A percentile compares a stretch with the other conserved stretches of the same genome.
phyloP scores from a whole-genome alignment of 140 eudicot species.

The Ambrosia hybrid region DNA sequence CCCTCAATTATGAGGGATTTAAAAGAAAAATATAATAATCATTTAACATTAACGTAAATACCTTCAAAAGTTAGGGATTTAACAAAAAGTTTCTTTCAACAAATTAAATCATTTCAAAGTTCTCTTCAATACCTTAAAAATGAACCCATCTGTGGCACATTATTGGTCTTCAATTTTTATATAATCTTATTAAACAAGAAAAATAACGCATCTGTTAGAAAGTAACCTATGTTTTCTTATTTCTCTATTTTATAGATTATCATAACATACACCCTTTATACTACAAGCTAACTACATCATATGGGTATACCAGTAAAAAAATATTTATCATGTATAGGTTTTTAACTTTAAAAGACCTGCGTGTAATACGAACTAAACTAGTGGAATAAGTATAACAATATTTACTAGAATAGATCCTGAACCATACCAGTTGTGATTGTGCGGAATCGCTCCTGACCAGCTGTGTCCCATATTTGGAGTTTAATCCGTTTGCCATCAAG shows the following conservation, averaged over 20 bases:
- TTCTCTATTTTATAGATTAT: background rate
- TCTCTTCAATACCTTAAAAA: background rate
- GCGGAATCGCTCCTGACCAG: conserved; percentile 85
- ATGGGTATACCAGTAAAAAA: background rate
- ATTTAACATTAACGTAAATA: background rate
- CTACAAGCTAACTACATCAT: background rate
- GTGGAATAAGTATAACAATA: background rate
- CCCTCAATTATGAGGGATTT: background rate
- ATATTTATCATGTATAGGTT: background rate
- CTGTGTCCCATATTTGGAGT: conserved; percentile 92
- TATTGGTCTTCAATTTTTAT: background rate
- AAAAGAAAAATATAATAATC: background rate
- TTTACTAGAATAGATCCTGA: conserved; percentile 11
- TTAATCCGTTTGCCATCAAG: conserved; percentile 81
- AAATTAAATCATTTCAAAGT: background rate
- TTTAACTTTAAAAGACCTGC: background rate
- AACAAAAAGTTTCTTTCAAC: background rate
- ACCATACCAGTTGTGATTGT: conserved; percentile 74
- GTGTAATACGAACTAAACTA: background rate
- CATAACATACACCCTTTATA: background rate
- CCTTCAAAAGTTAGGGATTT: too few species aligned
- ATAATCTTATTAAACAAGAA: background rate
- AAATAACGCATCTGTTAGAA: background rate
- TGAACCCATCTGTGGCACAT: background rate
- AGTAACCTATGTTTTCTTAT: background rate